Conservation (phyloP, 768 basidiomycete species). For the Rhodotorula kratochvilovae region DNA sequence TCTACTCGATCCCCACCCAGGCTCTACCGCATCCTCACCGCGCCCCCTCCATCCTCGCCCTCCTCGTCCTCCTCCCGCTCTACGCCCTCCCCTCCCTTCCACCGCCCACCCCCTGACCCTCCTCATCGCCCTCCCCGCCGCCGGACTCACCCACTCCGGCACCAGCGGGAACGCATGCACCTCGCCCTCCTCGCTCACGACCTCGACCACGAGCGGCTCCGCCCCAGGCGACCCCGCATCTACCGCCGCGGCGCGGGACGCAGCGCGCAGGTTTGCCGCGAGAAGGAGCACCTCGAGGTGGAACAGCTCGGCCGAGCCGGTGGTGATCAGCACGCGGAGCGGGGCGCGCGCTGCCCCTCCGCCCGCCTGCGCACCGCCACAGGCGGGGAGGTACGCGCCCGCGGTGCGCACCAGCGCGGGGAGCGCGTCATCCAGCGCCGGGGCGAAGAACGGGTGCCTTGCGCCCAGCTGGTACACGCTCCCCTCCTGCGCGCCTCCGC, state of each 20-base stretch:
- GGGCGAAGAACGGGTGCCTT: background rate
- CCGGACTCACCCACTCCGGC: conserved; percentile 29
- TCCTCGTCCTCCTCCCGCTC: background rate
- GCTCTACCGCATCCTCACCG: background rate
- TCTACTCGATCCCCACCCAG: background rate
- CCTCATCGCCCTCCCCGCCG: background rate
- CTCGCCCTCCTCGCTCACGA: conserved; percentile 9
- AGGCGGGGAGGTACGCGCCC: background rate
- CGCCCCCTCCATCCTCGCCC: background rate
- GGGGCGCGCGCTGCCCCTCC: no score
- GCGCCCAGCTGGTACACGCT: background rate
- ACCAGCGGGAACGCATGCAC: conserved; percentile 34
- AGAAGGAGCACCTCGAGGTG: conserved; percentile 19
- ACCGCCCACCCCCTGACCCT: conserved; percentile 7
- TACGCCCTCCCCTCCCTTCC: background rate
- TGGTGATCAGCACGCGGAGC: conserved; percentile 32
- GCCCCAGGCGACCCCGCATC: background rate
- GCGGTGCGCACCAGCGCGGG: background rate
- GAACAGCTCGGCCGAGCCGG: conserved; percentile 38
- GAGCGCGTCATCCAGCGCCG: background rate
- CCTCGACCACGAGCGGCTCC: conserved; percentile 1
- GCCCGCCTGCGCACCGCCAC: no score
- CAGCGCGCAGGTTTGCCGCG: conserved; percentile 13
- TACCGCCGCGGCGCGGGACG: background rate
- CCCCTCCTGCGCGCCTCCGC: background rate